Percentiles rank a stretch among this genome's conserved stretches.
Conservation (phyloP, 2,329 filamentous ascomycete genomes). For the Ophiocordyceps robertsii region DNA sequence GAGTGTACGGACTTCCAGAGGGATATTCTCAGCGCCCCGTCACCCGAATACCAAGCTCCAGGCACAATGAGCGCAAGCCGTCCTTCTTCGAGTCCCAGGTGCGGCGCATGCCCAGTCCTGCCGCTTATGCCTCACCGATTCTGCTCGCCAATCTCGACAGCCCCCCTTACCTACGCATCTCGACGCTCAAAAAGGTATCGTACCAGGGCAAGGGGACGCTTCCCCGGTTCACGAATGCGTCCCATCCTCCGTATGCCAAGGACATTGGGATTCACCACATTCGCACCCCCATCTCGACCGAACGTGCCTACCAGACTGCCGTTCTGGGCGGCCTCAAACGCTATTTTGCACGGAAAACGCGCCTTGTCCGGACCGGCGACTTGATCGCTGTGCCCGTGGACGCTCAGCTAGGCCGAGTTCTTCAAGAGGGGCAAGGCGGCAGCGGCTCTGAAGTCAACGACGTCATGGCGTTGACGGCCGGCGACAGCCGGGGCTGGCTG, state of each 20-base stretch:
- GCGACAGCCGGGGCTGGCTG: slow-evolving; percentile 12
- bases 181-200: slow-evolving; percentile 45
- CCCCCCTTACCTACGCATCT: slow-evolving; percentile 65
- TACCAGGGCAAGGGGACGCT: slow-evolving; percentile 38
- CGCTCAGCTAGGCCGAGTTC: slow-evolving; percentile 64
- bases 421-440: slow-evolving; percentile 56
- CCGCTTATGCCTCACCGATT: slow-evolving; percentile 70
- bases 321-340: slow-evolving; percentile 77
- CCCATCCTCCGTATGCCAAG: slow-evolving; percentile 44
- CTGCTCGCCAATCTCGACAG: slow-evolving; percentile 75
- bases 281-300: slow-evolving; percentile 76
- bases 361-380: slow-evolving; percentile 77
- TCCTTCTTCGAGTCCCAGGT: slow-evolving; percentile 60
- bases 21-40: slow-evolving; percentile 49
- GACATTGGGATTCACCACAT: slow-evolving; percentile 85
- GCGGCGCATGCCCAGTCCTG: slow-evolving; percentile 41
- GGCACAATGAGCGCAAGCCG: slow-evolving; percentile 34
- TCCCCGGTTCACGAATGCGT: slow-evolving; percentile 40
- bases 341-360: slow-evolving; percentile 71
- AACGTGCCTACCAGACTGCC: slow-evolving; percentile 71
- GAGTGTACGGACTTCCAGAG: slow-evolving; percentile 81
- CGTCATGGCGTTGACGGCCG: slow-evolving; percentile 38
- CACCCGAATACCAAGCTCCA: slow-evolving; percentile 44
- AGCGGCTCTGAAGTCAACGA: slow-evolving; percentile 62
- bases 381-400: slow-evolving; percentile 83